A percentile compares a stretch with the other conserved stretches of the same genome.
Conservation (phyloP, 495 filamentous ascomycete genomes). For the Barbatosphaeria neglecta region DNA sequence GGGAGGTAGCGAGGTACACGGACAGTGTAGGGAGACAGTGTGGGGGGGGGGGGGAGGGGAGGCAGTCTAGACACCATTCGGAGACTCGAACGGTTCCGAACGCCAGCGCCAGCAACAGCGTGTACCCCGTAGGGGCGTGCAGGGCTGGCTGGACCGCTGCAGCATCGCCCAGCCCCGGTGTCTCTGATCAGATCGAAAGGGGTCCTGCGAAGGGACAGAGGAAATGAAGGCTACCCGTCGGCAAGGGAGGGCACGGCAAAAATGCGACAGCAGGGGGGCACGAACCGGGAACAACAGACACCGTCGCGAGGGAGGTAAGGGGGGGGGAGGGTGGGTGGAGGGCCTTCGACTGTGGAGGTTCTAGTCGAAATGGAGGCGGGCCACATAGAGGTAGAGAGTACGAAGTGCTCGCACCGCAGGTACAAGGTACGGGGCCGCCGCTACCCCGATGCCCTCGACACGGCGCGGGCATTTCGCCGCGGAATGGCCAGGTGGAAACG, state of each 20-base stretch:
- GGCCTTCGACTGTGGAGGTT: too few relatives aligned
- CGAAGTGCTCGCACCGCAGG: too few relatives aligned
- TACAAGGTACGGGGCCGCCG: too few relatives aligned
- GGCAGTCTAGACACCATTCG: background rate
- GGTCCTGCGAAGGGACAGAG: too few relatives aligned
- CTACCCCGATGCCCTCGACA: too few relatives aligned
- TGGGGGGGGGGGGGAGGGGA: background rate
- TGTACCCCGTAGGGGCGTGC: background rate
- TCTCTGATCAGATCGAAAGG: background rate
- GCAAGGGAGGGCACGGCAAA: background rate
- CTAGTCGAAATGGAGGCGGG: too few relatives aligned
- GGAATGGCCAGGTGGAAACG: too few relatives aligned
- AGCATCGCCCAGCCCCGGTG: too few relatives aligned
- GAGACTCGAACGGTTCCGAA: background rate
- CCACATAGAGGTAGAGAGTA: too few relatives aligned
- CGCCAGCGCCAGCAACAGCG: background rate
- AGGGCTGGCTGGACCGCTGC: background rate
- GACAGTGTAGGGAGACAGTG: background rate
- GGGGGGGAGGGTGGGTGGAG: too few relatives aligned
- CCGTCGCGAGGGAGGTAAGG: too few relatives aligned
- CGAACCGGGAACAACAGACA: background rate
- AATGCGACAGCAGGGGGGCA: background rate
- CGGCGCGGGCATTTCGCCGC: too few relatives aligned
- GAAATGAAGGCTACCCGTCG: background rate
- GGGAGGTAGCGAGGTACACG: background rate